Evolutionary conservation across 306 rosid species (phyloP).

Genomic region (Trichosanthes cucumerina): DNA sequence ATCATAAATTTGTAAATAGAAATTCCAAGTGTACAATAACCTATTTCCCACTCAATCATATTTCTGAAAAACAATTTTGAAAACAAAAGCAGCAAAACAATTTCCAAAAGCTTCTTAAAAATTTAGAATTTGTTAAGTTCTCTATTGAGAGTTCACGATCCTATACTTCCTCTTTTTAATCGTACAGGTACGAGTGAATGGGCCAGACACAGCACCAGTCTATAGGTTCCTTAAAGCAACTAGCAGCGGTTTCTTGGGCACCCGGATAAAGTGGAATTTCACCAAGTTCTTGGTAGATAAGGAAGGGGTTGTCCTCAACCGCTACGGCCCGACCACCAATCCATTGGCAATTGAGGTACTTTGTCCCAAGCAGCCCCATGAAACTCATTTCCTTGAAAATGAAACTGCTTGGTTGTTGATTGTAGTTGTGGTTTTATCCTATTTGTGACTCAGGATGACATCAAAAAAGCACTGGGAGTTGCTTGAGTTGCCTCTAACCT

Average conservation of each 20-base stretch:
- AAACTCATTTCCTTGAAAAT: slow-evolving; percentile 1
- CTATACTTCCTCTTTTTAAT: not conserved
- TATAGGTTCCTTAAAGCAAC: slow-evolving; percentile 65
- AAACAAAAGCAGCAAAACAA: not conserved
- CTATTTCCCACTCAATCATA: not conserved
- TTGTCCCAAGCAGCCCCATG: not conserved
- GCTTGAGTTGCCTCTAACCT: slow-evolving; percentile 21
- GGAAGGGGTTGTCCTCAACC: slow-evolving; percentile 54
- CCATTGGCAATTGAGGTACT: slow-evolving; percentile 63
- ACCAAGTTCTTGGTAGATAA: slow-evolving; percentile 72
- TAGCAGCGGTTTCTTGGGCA: slow-evolving; percentile 50
- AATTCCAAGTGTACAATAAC: not conserved
- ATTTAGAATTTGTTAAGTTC: not conserved
- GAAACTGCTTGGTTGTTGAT: slow-evolving; percentile 5
- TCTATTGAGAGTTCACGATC: not conserved
- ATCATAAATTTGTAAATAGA: not conserved
- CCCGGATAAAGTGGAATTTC: slow-evolving; percentile 90
- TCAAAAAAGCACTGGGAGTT: slow-evolving; percentile 68
- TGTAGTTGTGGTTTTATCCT: not conserved
- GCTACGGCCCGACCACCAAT: slow-evolving; percentile 53
- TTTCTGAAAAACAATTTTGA: not conserved
- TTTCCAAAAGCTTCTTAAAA: not conserved
- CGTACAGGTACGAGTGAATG: slow-evolving; percentile 64
- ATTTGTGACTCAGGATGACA: slow-evolving; percentile 42
- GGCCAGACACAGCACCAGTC: slow-evolving; percentile 49